Conservation (phyloP, 2,329 filamentous ascomycete genomes). For the Aspergillus jensenii region DNA sequence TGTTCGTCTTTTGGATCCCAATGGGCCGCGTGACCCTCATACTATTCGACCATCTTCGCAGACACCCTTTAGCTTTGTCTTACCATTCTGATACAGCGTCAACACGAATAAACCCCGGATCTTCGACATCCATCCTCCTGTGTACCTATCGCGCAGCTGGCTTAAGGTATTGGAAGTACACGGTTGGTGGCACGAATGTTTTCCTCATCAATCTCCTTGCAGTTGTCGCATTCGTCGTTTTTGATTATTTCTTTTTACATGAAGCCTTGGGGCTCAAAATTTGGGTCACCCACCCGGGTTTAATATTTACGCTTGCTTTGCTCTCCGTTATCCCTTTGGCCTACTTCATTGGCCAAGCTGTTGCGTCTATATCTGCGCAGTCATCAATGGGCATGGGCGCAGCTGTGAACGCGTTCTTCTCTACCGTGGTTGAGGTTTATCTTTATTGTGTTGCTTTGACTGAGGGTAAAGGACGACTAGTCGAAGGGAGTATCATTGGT, state of each 20-base stretch:
- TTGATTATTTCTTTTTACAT: constrained; percentile 83
- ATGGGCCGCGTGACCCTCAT: constrained; percentile 96
- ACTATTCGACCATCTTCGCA: constrained; percentile 84
- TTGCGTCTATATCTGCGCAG: constrained; percentile 96
- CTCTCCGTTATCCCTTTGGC: constrained; percentile 94
- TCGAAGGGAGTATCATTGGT: constrained; percentile 95
- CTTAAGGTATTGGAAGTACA: constrained; percentile 98
- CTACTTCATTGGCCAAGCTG: constrained; percentile 98
- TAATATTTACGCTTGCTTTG: constrained; percentile 80
- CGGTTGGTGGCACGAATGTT: constrained; percentile 95
- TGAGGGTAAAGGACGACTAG: constrained; percentile 87
- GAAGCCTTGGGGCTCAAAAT: constrained; percentile 67
- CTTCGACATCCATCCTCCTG: constrained; percentile 81
- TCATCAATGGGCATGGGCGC: constrained; percentile 98
- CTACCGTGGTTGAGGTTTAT: constrained; percentile 95
- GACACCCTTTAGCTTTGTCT: constrained; percentile 87
- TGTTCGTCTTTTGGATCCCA: constrained; percentile 95
- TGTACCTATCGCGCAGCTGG: constrained; percentile 97
- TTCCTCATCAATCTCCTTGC: constrained; percentile 97
- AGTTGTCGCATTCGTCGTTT: constrained; percentile 89
- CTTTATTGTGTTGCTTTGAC: constrained; percentile 92
- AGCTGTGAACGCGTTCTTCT: constrained; percentile 97
- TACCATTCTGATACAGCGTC: constrained; percentile 85
- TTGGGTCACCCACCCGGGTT: constrained; percentile 76
- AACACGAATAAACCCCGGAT: constrained; percentile 67